These are phyloP conservation scores for Colletotrichum tanaceti DNA, from an alignment of 2,329 filamentous ascomycete genomes.

Conservation along the genomic window DNA sequence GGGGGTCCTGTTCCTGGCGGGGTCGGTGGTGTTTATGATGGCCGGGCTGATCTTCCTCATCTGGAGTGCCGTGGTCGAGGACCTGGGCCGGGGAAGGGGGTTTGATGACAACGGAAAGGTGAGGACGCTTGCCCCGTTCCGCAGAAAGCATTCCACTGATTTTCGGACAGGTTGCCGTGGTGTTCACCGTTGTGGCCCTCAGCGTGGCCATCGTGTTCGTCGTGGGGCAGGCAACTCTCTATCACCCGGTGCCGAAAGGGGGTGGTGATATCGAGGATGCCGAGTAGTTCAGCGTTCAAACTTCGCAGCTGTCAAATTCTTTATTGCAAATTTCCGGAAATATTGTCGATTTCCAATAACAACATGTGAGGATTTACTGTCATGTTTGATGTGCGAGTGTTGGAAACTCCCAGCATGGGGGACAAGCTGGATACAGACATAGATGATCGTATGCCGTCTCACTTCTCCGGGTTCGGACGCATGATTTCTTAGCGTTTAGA, in stretches of 20 bases:
- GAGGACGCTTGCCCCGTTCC: neutral
- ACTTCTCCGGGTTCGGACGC: no score
- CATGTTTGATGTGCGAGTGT: no score
- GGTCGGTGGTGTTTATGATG: constrained; percentile 42
- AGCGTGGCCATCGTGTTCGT: neutral
- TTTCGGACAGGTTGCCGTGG: neutral
- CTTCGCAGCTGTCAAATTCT: no score
- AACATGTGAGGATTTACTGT: no score
- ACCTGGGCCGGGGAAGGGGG: neutral
- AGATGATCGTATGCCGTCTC: no score
- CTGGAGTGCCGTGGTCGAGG: constrained; percentile 37
- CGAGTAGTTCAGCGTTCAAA: neutral
- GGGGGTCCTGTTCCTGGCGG: constrained; percentile 40
- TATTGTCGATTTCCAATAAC: no score
- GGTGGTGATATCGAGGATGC: neutral
- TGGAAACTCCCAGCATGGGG: no score
- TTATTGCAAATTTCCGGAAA: no score
- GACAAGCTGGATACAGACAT: no score
- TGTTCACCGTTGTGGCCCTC: constrained; percentile 4
- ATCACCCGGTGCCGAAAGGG: constrained; percentile 7
- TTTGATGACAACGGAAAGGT: constrained; percentile 21
- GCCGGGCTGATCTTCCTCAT: constrained; percentile 42
- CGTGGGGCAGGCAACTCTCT: neutral
- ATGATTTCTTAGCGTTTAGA: no score
- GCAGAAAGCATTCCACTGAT: neutral